Evolutionary conservation across 768 basidiomycete genomes (phyloP).

Genomic region (Termitomyces sp.): DNA sequence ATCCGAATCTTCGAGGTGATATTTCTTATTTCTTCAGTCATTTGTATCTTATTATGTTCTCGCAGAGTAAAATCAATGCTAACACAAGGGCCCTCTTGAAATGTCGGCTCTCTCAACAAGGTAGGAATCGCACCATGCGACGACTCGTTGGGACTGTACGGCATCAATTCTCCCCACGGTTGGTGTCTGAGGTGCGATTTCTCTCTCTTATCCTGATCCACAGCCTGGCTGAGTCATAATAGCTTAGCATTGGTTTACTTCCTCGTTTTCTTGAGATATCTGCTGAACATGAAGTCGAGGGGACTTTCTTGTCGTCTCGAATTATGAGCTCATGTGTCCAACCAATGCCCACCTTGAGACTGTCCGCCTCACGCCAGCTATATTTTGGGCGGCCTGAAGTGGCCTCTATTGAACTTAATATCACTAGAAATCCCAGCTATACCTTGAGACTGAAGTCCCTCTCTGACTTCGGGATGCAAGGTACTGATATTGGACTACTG

Average conservation of each 20-base stretch:
- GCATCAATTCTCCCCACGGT: constrained; percentile 72
- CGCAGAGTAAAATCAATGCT: constrained; percentile 45
- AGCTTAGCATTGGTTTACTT: constrained; percentile 25
- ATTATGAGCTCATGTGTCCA: constrained; percentile 31
- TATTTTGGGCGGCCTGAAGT: constrained; percentile 45
- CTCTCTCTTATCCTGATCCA: constrained; percentile 14
- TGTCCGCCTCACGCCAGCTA: constrained; percentile 48
- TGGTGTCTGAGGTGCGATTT: constrained; percentile 41
- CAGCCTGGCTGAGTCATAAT: constrained; percentile 11
- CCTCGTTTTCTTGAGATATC: constrained; percentile 40
- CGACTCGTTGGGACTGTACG: constrained; percentile 62
- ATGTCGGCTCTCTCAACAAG: constrained; percentile 28
- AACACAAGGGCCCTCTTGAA: constrained; percentile 41
- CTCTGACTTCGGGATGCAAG: constrained; percentile 29
- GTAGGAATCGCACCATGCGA: neutral
- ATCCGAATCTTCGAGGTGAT: constrained; percentile 43
- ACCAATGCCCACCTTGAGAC: constrained; percentile 36
- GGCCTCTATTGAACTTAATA: constrained; percentile 40
- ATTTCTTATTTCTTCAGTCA: constrained; percentile 5
- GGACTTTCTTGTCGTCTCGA: constrained; percentile 41
- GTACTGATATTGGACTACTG: constrained; percentile 19
- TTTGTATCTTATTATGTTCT: neutral
- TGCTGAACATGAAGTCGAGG: constrained; percentile 45
- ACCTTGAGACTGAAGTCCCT: constrained; percentile 42
- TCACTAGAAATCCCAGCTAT: constrained; percentile 31